Evolutionary conservation across 2,329 filamentous ascomycete species (phyloP), one percentile per base, ranked within the genome.

Genomic region (Escovopsis sp.): DNA sequence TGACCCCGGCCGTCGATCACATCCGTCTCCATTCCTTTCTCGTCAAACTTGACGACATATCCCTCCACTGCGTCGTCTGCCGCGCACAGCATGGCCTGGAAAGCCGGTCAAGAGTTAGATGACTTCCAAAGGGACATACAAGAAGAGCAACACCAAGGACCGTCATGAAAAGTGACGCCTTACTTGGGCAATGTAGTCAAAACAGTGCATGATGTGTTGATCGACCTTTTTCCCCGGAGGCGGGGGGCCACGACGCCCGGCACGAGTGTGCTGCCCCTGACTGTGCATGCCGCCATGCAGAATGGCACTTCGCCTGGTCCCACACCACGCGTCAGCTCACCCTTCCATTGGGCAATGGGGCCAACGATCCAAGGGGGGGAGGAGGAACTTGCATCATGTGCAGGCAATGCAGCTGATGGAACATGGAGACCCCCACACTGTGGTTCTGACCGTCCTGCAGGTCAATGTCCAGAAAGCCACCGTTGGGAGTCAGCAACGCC

Each of bases 361-460:
- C 15, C 15, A n/a, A 35, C 12, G 33, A 35, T 35, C 7, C 8
- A 1, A 30, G 10, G 10, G 10, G 10, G 10, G 28, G 28, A 6
- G 10, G 28, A 10, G 28, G 6, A 30, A 34, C 39, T 40, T 30
- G 33, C 39, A 40, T 33, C 26, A 40, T 33, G 19, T 30, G 15
- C 19, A 40, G 18, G 30, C 39, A 40, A 30, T 40, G 39, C 32
- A 40, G 39, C 32, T 40, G 39, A 33, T 40, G 39, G 33, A 40
- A 40, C 39, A 40, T 40, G 12, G 39, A 40, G 15, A 40, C 39
- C 15, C 39, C 39, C n/a, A 40, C 26, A n/a, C 39, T 33, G 30
- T 40, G 39, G 30, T 40, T 40, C 33, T 18, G 35, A 18, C 33
- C 15, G 30, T 40, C 39, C 6, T 33, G 28, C 39, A 40, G 19